Conservation (phyloP, 257 asterid species). For the Haberlea rhodopensis region DNA sequence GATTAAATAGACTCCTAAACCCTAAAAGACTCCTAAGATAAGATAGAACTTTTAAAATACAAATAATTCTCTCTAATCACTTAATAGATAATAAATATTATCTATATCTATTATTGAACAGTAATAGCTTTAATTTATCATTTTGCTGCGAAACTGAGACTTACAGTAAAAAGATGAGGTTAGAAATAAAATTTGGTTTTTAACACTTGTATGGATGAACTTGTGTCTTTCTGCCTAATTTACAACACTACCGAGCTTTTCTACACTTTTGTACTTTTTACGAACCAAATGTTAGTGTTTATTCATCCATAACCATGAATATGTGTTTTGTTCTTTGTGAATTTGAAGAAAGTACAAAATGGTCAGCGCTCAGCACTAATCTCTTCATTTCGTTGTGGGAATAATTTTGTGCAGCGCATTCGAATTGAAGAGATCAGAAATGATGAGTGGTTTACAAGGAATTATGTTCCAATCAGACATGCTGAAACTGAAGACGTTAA, state of each 20-base stretch:
- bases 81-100: too few species aligned
- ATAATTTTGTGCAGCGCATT: conserved; percentile 68
- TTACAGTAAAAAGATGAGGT: neutral
- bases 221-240: conserved; percentile 9
- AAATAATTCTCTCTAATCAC: too few species aligned
- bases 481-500: conserved; percentile 84
- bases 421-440: conserved; percentile 79
- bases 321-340: conserved; percentile 2
- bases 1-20: too few species aligned
- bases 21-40: too few species aligned
- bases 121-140: conserved; percentile 12
- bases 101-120: too few species aligned
- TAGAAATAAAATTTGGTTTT: neutral
- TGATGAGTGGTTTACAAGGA: conserved; percentile 88
- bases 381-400: conserved; percentile 3
- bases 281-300: neutral
- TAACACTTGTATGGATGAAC: conserved; percentile 3
- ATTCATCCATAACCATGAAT: conserved; percentile 11
- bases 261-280: conserved; percentile 14
- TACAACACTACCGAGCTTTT: neutral
- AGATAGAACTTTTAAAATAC: too few species aligned
- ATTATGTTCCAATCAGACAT: conserved; percentile 65
- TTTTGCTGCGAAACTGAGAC: neutral
- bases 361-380: conserved; percentile 24
- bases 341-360: conserved; percentile 15